These are phyloP conservation scores for Pyricularia sp. DNA, from an alignment of 2,329 filamentous ascomycete species.

Conservation along the genomic window DNA sequence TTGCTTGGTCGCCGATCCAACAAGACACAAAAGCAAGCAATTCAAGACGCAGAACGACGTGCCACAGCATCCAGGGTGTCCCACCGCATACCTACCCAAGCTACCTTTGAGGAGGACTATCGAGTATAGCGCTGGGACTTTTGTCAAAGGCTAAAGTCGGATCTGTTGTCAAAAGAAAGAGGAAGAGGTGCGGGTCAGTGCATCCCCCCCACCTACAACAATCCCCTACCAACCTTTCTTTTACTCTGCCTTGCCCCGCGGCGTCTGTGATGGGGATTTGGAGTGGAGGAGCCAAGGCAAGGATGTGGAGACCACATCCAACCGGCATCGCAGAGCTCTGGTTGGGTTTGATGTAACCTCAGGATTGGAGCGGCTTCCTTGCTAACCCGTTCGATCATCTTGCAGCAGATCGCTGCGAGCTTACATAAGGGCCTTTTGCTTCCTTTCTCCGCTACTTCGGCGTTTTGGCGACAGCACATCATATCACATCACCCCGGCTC, in stretches of 20 bases:
- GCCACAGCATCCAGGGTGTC: neutral
- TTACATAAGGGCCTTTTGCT: neutral
- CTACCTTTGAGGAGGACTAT: neutral
- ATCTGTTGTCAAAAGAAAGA: neutral
- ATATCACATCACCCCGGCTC: neutral
- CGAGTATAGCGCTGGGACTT: neutral
- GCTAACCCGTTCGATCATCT: conserved; percentile 1
- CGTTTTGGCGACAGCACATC: neutral
- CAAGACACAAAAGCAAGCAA: neutral
- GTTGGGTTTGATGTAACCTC: neutral
- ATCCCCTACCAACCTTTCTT: neutral
- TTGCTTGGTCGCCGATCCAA: neutral
- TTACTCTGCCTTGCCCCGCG: neutral
- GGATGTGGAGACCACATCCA: neutral
- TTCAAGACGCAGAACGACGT: neutral
- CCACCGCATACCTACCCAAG: neutral
- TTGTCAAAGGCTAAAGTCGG: neutral
- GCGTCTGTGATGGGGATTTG: neutral
- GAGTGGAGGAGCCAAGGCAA: neutral
- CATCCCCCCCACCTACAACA: neutral
- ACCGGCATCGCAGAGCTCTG: neutral
- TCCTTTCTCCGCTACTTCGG: neutral
- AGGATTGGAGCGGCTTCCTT: neutral
- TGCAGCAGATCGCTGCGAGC: conserved; percentile 1
- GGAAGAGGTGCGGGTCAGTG: neutral